Evolutionary conservation across 306 rosid genomes (phyloP), one percentile per base, ranked within the genome.

Genomic region (Quercus parvula): DNA sequence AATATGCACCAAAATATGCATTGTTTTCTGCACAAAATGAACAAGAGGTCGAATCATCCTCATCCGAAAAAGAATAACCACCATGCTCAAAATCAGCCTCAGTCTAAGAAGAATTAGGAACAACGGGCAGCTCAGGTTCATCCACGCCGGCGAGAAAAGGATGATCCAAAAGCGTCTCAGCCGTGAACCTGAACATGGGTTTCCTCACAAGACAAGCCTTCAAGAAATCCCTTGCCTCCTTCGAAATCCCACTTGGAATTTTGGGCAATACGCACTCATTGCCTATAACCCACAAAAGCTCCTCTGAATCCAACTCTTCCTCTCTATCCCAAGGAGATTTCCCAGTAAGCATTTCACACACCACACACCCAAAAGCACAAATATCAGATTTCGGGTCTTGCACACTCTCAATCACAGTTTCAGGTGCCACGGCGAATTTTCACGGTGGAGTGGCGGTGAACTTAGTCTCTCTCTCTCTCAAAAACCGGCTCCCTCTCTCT

Each of bases 101-200:
- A 1, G n/a, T 6, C 41, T 10, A 63, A 28, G 30, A 28, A 28
- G 30, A 28, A 28, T 4, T 28, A 28, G 30, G 30, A 28, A 28
- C 30, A 28, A 8, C 35, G 6, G 25, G 18, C 0, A 61, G 33
- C 12, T 24, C 31, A 25, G 25, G 67, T 24, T 61, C 67, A 5
- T 6, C 22, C 35, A 63, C 22, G 2, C n/a, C 2, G 2, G 71
- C 46, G 5, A 77, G 13, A 22, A 77, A 82, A 1, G 79, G 78
- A 57, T 61, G 62, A 28, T 8, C n/a, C 83, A 83, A 38, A 2
- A 83, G 75, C 83, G 70, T 79, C 73, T 83, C 81, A 55, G 83
- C 70, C n/a, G 81, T 83, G 38, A 83, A 70, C 22, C 86, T 75
- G n/a, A n/a, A 57, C 70, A 19, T 9, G 3, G 75, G 14, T 0